A percentile compares a stretch with the other conserved stretches of the same genome.
phyloP scores from a whole-genome alignment of 345 rosid genomes.

The Moricandia moricandioides region DNA sequence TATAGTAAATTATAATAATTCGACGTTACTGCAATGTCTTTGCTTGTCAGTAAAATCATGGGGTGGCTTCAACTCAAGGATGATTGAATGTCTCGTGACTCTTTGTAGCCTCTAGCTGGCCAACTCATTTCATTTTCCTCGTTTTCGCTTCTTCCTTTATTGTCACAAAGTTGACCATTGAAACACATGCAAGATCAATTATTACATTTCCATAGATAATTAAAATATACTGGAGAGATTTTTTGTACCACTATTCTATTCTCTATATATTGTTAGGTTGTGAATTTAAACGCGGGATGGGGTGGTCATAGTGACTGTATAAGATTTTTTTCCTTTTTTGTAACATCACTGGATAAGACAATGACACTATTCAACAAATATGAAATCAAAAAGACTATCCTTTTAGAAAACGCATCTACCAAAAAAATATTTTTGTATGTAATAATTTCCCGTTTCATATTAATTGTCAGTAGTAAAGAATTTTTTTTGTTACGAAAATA shows the following conservation, averaged over 20 bases:
- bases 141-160: not conserved
- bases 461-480: no score
- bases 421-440: no score
- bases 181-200: constrained; percentile 28
- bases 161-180: constrained; percentile 19
- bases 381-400: no score
- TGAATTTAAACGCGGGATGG: no score
- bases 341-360: no score
- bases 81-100: constrained; percentile 38
- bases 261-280: not conserved
- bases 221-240: not conserved
- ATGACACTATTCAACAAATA: no score
- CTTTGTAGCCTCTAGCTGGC: constrained; percentile 19
- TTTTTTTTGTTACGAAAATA: no score
- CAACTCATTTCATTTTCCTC: constrained; percentile 30
- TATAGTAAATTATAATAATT: constrained; percentile 24
- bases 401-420: no score
- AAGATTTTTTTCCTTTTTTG: no score
- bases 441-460: no score
- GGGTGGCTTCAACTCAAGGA: constrained; percentile 31
- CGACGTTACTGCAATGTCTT: constrained; percentile 35
- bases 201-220: not conserved
- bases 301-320: no score
- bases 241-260: not conserved
- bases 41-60: constrained; percentile 39